These are phyloP conservation scores for Hypoxylon fragiforme DNA, from an alignment of 495 filamentous ascomycete species.

Conservation along the genomic window DNA sequence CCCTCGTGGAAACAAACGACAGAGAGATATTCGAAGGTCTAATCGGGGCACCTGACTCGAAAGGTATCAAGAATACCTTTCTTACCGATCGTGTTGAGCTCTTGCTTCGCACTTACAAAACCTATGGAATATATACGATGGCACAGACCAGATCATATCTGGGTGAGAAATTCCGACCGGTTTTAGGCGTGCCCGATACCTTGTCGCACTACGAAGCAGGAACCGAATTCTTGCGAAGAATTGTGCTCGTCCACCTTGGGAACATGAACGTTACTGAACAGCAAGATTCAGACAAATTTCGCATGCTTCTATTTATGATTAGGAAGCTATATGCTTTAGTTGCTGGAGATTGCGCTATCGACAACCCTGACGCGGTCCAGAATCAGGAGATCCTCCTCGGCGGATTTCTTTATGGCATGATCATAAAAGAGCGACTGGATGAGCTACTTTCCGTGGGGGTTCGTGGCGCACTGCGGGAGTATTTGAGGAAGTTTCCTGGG, in stretches of 20 bases:
- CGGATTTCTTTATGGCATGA: constrained; percentile 91
- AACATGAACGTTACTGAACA: constrained; percentile 76
- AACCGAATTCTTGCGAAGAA: constrained; percentile 82
- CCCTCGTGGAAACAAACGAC: constrained; percentile 92
- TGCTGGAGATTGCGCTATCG: constrained; percentile 85
- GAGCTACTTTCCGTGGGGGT: constrained; percentile 75
- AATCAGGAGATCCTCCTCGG: constrained; percentile 92
- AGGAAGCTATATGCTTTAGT: constrained; percentile 91
- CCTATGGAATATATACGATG: constrained; percentile 77
- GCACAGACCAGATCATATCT: constrained; percentile 78
- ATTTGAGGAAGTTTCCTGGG: constrained; percentile 64
- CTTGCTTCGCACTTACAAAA: constrained; percentile 88
- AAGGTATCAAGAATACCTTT: constrained; percentile 84
- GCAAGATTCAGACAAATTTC: constrained; percentile 89
- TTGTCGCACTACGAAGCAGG: constrained; percentile 85
- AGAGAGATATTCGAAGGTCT: constrained; percentile 92
- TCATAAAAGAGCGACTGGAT: constrained; percentile 91
- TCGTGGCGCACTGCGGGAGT: constrained; percentile 66
- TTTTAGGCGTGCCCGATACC: constrained; percentile 77
- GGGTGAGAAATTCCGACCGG: constrained; percentile 84
- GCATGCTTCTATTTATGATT: constrained; percentile 93
- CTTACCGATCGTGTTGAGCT: constrained; percentile 93
- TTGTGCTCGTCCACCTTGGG: constrained; percentile 89
- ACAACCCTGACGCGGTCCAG: constrained; percentile 95
- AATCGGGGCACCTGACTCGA: constrained; percentile 71